phyloP scores from a whole-genome alignment of 2,329 filamentous ascomycete genomes.

The Chaetothyriales sp. region DNA sequence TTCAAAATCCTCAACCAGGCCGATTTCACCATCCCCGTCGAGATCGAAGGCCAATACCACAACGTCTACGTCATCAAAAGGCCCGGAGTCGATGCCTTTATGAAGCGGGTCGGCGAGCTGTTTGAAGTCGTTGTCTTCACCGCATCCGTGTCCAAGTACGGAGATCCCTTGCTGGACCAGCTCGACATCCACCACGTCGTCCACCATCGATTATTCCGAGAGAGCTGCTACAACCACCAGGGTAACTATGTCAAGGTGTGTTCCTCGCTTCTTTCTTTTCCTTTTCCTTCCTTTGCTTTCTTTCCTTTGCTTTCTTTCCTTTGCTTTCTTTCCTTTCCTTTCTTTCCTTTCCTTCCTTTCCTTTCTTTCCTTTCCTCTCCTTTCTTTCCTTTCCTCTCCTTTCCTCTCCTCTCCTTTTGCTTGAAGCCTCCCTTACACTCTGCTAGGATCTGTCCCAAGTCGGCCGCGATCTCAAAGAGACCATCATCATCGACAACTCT shows the following conservation, averaged over 20 bases:
- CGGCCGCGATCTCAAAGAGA: slow-evolving; percentile 87
- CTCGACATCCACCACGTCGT: slow-evolving; percentile 95
- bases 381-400: not conserved
- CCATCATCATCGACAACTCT: slow-evolving; percentile 99
- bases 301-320: not conserved
- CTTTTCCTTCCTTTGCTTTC: not conserved
- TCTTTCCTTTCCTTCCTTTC: not conserved
- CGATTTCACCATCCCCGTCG: slow-evolving; percentile 96
- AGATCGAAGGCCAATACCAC: slow-evolving; percentile 97
- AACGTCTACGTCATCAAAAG: slow-evolving; percentile 99
- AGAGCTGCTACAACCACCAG: slow-evolving; percentile 98
- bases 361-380: not conserved
- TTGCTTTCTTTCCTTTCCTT: not conserved
- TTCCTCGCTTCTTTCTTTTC: not conserved
- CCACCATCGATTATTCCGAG: slow-evolving; percentile 88
- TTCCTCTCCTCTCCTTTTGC: no score
- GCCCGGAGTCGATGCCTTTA: slow-evolving; percentile 96
- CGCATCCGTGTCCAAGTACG: slow-evolving; percentile 97
- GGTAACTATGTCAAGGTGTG: slow-evolving; percentile 88
- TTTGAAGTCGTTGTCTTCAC: slow-evolving; percentile 99
- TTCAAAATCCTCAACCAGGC: slow-evolving; percentile 99
- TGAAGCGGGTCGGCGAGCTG: slow-evolving; percentile 94
- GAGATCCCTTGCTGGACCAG: slow-evolving; percentile 88
- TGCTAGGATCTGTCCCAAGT: slow-evolving; percentile 78
- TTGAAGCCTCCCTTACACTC: slow-evolving; percentile 4